Conservation (phyloP, 139 green algal species). For the Yamagishiella unicocca region DNA sequence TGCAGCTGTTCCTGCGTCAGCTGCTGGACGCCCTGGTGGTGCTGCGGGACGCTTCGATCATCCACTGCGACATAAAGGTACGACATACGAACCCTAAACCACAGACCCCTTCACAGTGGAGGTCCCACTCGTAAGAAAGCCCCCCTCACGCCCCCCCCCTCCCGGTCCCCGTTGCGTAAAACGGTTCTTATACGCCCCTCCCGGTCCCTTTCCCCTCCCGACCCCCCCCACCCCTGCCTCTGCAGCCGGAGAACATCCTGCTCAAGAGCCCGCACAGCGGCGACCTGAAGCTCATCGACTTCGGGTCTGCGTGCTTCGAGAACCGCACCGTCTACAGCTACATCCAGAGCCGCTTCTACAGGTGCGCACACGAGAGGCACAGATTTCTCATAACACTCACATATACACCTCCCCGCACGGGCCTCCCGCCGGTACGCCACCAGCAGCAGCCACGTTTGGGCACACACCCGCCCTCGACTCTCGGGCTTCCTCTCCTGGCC, state of each 20-base stretch:
- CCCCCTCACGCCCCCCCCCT: no score
- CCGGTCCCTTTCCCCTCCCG: no score
- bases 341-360: constrained; percentile 94
- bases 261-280: constrained; percentile 64
- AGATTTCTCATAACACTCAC: no score
- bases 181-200: no score
- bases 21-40: constrained; percentile 86
- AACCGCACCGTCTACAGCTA: constrained; percentile 95
- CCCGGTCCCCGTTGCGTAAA: no score
- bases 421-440: no score
- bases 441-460: no score
- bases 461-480: no score
- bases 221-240: not conserved
- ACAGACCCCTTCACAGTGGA: no score
- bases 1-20: constrained; percentile 75
- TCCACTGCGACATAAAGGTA: constrained; percentile 98
- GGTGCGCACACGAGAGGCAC: not conserved
- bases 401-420: no score
- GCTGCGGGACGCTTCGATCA: constrained; percentile 88
- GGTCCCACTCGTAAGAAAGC: no score
- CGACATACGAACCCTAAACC: no score
- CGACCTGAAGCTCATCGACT: constrained; percentile 98
- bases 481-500: constrained; percentile 79
- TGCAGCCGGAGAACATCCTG: constrained; percentile 96
- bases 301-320: constrained; percentile 96